Percentiles rank a stretch among this genome's conserved stretches.
phyloP scores from a whole-genome alignment of 129 eudicot genomes.

The Flaveria ramosissima region DNA sequence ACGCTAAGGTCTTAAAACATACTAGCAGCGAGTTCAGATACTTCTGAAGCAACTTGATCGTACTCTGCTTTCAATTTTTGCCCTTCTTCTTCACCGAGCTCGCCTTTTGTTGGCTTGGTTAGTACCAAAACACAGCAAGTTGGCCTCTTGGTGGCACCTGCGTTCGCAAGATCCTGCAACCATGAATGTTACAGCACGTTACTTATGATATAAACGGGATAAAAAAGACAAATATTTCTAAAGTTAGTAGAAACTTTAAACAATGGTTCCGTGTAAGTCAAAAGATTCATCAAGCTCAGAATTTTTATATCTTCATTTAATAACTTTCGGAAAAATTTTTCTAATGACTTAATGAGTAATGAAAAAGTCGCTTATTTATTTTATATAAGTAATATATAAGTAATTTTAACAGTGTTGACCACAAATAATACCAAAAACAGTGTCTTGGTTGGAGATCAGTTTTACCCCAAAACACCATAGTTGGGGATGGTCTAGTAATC shows the following conservation, averaged over 20 bases:
- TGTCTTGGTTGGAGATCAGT: neutral
- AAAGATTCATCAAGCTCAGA: neutral
- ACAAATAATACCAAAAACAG: too few relatives aligned
- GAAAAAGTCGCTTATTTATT: too few relatives aligned
- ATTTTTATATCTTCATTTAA: neutral
- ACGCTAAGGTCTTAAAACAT: slow-evolving; percentile 42
- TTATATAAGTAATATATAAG: too few relatives aligned
- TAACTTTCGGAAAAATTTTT: neutral
- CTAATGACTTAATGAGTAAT: too few relatives aligned
- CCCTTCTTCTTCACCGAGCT: slow-evolving; percentile 62
- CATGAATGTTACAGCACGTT: neutral
- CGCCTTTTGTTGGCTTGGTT: slow-evolving; percentile 85
- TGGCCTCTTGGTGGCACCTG: slow-evolving; percentile 96
- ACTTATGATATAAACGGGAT: neutral
- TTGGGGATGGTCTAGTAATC: neutral
- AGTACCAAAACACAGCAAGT: slow-evolving; percentile 88
- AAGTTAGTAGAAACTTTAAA: neutral
- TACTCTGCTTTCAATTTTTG: slow-evolving; percentile 74
- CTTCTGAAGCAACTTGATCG: slow-evolving; percentile 72
- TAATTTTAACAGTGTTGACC: too few relatives aligned
- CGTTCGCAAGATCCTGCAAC: slow-evolving; percentile 95
- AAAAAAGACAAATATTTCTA: neutral
- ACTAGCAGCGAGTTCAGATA: slow-evolving; percentile 54
- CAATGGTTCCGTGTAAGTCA: neutral
- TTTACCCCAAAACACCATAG: neutral